These are phyloP conservation scores for Magnusiomyces fungicola DNA, from an alignment of 1,139 yeast genomes.

Conservation along the genomic window DNA sequence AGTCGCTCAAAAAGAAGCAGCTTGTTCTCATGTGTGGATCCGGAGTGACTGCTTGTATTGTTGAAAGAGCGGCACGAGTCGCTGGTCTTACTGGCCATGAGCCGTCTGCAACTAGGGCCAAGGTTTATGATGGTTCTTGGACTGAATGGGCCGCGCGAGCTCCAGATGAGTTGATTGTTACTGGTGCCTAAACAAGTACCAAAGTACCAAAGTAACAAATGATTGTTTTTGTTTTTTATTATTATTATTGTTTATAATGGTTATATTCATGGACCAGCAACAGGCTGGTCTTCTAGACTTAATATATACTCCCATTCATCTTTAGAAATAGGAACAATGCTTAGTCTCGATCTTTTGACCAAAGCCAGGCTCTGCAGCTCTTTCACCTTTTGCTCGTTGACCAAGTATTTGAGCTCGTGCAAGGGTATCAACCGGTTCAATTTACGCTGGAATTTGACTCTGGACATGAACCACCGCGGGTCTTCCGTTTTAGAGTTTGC, in stretches of 20 bases:
- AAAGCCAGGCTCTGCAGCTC: conserved; percentile 37
- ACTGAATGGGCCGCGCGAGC: conserved; percentile 45
- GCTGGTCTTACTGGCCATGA: conserved; percentile 40
- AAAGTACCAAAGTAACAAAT: background rate
- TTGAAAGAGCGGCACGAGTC: conserved; percentile 61
- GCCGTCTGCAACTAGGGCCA: conserved; percentile 34
- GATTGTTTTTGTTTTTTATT: conserved; percentile 17
- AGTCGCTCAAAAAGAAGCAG: conserved; percentile 42
- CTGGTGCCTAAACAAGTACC: conserved; percentile 16
- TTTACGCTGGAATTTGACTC: conserved; percentile 39
- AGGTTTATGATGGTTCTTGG: conserved; percentile 94
- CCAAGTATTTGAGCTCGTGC: conserved; percentile 31
- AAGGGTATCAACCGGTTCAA: conserved; percentile 37
- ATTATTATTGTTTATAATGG: conserved; percentile 18
- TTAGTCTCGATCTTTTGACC: conserved; percentile 41
- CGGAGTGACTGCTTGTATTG: conserved; percentile 86
- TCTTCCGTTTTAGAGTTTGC: conserved; percentile 30
- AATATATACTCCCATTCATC: conserved; percentile 33
- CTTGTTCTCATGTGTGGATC: conserved; percentile 89
- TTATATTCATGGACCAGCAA: background rate
- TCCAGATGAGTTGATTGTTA: conserved; percentile 22
- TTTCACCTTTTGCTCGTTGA: conserved; percentile 16
- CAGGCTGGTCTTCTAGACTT: background rate
- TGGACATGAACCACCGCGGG: conserved; percentile 52
- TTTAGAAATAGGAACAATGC: conserved; percentile 42